Evolutionary conservation across 331 rosid species (phyloP), one percentile per base, ranked within the genome.

Genomic region (Telfairia occidentalis): DNA sequence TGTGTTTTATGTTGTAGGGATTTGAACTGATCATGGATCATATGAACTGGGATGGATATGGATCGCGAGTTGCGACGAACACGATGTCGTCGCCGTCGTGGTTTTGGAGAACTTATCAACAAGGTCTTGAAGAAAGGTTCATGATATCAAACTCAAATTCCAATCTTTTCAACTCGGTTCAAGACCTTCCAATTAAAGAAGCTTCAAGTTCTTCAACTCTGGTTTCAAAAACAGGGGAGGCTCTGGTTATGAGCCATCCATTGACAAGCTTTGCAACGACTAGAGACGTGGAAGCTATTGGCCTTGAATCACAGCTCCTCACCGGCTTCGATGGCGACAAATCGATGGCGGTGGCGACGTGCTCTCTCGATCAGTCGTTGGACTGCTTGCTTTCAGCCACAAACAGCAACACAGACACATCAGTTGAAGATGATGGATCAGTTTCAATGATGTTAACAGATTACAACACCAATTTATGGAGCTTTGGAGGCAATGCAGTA

Each of bases 361-460:
- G 83, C 84, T 83, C 97, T 53, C 78, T 82, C 30, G 95, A n/a
- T n/a, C n/a, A 88, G 84, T 87, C 96, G 46, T 85, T 91, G 26
- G 98, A 91, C 75, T 94, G 96, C 81, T 84, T 90, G 74, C 74
- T 94, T 75, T 94, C 96, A 7, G 88, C 83, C 28, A 80, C 92
- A 12, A 91, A 86, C 38, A 90, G 90, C 85, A 80, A 81, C 82
- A 83, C 89, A 55, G 95, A 87, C 64, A 83, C 85, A 4, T 85
- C 89, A 52, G 37, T 53, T 7, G 88, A 84, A 70, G 85, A 87
- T 57, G 88, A 87, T 52, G 88, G 89, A 24, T 58, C 65, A 5
- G 85, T 84, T 61, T 87, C 97, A 79, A 78, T 78, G 80, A 75
- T 89, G 21, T 78, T 89, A 73, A 76, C 90, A 45, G 92, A 86